Conservation (phyloP, 1,284 basidiomycete species). For the Trametes pubescens region DNA sequence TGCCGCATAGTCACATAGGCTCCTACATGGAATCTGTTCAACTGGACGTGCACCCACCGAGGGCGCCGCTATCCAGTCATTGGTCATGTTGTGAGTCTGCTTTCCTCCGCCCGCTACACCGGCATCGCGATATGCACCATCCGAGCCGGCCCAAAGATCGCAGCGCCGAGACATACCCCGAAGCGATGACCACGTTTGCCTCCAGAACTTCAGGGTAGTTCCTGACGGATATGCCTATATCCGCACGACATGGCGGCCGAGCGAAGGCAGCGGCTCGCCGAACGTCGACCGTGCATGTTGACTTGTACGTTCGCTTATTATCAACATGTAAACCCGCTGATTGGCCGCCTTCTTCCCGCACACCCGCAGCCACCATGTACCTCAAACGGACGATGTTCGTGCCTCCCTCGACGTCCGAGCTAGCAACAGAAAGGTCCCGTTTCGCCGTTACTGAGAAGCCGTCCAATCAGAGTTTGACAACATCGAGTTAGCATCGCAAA, state of each 20-base stretch:
- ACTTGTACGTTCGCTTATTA: not conserved
- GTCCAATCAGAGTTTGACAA: conserved; percentile 8
- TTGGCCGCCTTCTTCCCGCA: not conserved
- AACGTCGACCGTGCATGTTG: not conserved
- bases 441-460: not conserved
- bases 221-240: not conserved
- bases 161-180: not conserved
- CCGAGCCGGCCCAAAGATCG: not conserved
- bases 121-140: not conserved
- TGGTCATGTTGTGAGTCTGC: not conserved
- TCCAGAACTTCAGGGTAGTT: not conserved
- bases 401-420: not conserved
- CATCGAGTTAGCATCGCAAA: conserved; percentile 8
- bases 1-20: not conserved
- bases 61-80: not conserved
- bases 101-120: not conserved
- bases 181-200: not conserved
- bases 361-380: not conserved
- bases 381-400: not conserved
- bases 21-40: not conserved
- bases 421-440: not conserved
- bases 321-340: not conserved
- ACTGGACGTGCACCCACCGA: not conserved
- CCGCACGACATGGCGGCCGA: not conserved
- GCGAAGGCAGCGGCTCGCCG: not conserved